Base-by-base conservation (phyloP, 1,284 basidiomycete species). In the Heliocybe sulcata region DNA sequence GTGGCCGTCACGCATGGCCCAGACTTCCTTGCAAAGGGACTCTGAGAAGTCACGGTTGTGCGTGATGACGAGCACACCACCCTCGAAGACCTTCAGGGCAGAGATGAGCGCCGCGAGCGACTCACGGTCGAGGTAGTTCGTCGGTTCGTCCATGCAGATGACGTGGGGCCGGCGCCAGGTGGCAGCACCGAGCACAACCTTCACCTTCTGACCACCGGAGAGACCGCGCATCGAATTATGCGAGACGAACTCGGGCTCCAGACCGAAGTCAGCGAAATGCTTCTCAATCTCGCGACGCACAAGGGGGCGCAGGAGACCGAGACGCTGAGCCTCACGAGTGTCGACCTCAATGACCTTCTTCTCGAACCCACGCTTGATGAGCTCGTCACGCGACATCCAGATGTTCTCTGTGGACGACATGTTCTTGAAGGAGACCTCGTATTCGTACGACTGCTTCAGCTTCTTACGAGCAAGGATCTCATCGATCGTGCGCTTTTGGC, bases 181-280 rank as follows among this genome's bases (percentile, higher is more conserved):
- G 51, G 96, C 94, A 64, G 96, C 94, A 76, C 94, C 95, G 65
- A 98, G 92, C 25, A 98, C 96, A 65, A 99, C 95, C 85, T 98
- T 98, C 72, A 98, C 95, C 81, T 99, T 99, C 77, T 99, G 97
- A 72, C 97, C 97, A 76, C 97, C 97, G 58, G 94, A 97, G 53
- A 98, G 87, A 85, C 95, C 95, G 60, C 93, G 83, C 93, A 95
- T 96, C 64, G 85, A 87, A 83, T 95, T 95, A 83, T 98, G 94
- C 35, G 92, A 92, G 63, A 95, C 92, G 72, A 97, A 97, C 79
- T 96, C 94, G 59, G 94, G 78, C 77, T 98, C 94, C 67, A 98
- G 90, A 77, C 94, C 93, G 64, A 93, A 93, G 81, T 97, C 94
- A 60, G 89, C 91, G 63, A 97, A 94, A 82, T 98, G 94, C 77